Conservation (phyloP, 805 yeast genomes). For the Monosporozyma aerobia region DNA sequence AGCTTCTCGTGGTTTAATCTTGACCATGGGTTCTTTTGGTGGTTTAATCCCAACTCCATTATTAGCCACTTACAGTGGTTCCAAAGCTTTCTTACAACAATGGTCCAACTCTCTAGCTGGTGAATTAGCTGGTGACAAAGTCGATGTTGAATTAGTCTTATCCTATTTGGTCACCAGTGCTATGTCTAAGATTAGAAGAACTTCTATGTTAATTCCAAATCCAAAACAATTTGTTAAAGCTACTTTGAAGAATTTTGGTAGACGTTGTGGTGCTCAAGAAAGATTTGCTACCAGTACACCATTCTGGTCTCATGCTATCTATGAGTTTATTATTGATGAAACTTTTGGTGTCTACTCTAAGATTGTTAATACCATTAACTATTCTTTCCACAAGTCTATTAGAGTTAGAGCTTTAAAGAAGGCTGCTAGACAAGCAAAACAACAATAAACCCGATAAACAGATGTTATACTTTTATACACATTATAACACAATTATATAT, state of each 20-base stretch:
- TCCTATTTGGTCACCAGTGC: constrained; percentile 90
- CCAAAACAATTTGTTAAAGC: constrained; percentile 75
- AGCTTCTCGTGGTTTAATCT: constrained; percentile 53
- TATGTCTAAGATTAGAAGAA: constrained; percentile 84
- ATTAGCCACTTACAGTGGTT: constrained; percentile 90
- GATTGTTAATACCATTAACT: constrained; percentile 60
- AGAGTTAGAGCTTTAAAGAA: constrained; percentile 77
- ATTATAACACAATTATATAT: not conserved
- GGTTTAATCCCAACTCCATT: constrained; percentile 89
- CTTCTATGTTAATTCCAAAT: constrained; percentile 69
- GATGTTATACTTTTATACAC: not conserved
- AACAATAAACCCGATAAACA: constrained; percentile 8
- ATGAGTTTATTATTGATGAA: constrained; percentile 73
- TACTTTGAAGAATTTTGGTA: constrained; percentile 61
- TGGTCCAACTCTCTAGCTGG: constrained; percentile 89
- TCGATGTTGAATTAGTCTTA: constrained; percentile 79
- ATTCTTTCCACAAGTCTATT: constrained; percentile 68
- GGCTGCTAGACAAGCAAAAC: constrained; percentile 28
- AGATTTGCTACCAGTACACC: constrained; percentile 83
- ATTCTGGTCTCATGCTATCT: constrained; percentile 85
- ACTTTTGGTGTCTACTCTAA: constrained; percentile 76
- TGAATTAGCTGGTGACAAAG: constrained; percentile 56
- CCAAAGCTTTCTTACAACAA: constrained; percentile 87
- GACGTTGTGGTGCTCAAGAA: constrained; percentile 88
- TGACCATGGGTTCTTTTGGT: constrained; percentile 96